These are phyloP conservation scores for Claviceps monticola DNA, from an alignment of 2,329 filamentous ascomycete species.

Conservation along the genomic window DNA sequence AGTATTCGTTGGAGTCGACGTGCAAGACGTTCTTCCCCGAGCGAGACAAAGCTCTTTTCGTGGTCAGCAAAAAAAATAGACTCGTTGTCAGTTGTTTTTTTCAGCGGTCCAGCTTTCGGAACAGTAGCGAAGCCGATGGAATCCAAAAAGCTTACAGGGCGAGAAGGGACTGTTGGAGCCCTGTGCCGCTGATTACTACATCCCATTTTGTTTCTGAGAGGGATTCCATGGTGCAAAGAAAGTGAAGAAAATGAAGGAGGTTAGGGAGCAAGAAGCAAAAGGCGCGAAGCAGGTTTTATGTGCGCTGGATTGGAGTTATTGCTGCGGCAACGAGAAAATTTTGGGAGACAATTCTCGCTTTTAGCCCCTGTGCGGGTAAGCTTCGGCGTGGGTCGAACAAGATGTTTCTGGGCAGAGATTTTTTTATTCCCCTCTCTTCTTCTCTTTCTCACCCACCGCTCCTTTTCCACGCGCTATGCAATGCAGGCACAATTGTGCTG, in stretches of 20 bases:
- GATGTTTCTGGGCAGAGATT: constrained; percentile 10
- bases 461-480: constrained; percentile 16
- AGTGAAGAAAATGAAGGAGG: constrained; percentile 4
- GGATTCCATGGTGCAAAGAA: constrained; percentile 48
- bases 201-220: constrained; percentile 65
- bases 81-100: constrained; percentile 11
- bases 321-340: constrained; percentile 2
- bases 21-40: constrained; percentile 87
- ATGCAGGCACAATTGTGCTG: constrained; percentile 13
- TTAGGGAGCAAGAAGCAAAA: neutral
- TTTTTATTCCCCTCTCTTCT: constrained; percentile 9
- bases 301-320: constrained; percentile 7
- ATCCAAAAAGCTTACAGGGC: constrained; percentile 48
- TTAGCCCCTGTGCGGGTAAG: neutral
- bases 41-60: constrained; percentile 71
- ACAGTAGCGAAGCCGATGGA: constrained; percentile 12
- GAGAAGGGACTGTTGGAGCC: constrained; percentile 64
- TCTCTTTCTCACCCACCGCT: constrained; percentile 15
- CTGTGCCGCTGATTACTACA: constrained; percentile 65
- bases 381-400: neutral
- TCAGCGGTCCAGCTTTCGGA: neutral
- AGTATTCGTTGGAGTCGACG: constrained; percentile 75
- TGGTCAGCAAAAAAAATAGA: constrained; percentile 20
- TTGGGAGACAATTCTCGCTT: neutral
- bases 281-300: constrained; percentile 5